phyloP scores from a whole-genome alignment of 2,329 filamentous ascomycete species.

The Trichoderma hamatum region DNA sequence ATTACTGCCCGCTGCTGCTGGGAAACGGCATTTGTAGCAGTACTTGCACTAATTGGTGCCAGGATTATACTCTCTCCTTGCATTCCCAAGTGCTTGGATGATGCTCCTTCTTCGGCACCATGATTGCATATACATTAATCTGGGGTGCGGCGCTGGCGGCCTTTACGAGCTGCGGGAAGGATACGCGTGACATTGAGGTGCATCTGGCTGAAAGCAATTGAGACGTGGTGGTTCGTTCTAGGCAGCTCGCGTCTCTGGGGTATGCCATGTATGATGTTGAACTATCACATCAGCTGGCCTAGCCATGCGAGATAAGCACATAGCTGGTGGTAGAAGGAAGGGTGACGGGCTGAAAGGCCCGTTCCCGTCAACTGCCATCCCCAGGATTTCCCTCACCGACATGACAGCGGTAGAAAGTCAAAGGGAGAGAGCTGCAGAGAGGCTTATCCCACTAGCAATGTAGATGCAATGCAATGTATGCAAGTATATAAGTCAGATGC shows the following conservation, averaged over 20 bases:
- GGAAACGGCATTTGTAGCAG: background rate
- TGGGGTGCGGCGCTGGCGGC: conserved; percentile 22
- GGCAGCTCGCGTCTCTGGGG: background rate
- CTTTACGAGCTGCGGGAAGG: conserved; percentile 14
- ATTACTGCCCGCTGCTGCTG: background rate
- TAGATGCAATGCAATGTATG: conserved; percentile 5
- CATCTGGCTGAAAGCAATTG: background rate
- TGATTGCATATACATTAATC: conserved; percentile 2
- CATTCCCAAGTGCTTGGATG: conserved; percentile 17
- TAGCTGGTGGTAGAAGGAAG: background rate
- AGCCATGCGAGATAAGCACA: conserved; percentile 1
- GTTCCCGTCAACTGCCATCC: background rate
- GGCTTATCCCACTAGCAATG: background rate
- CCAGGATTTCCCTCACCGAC: conserved; percentile 18
- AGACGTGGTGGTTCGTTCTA: background rate
- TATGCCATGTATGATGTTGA: background rate
- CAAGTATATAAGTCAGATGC: conserved; percentile 12
- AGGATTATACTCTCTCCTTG: conserved; percentile 10
- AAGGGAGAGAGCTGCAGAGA: background rate
- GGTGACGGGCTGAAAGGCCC: background rate
- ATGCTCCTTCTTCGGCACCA: background rate
- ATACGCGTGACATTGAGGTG: conserved; percentile 12
- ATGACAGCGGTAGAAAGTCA: background rate
- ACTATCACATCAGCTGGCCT: background rate
- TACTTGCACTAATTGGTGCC: background rate